Percentiles rank a stretch among this genome's conserved stretches.
Evolutionary conservation across 1,284 basidiomycete species (phyloP).

Genomic region (Cutaneotrichosporon dermatis): DNA sequence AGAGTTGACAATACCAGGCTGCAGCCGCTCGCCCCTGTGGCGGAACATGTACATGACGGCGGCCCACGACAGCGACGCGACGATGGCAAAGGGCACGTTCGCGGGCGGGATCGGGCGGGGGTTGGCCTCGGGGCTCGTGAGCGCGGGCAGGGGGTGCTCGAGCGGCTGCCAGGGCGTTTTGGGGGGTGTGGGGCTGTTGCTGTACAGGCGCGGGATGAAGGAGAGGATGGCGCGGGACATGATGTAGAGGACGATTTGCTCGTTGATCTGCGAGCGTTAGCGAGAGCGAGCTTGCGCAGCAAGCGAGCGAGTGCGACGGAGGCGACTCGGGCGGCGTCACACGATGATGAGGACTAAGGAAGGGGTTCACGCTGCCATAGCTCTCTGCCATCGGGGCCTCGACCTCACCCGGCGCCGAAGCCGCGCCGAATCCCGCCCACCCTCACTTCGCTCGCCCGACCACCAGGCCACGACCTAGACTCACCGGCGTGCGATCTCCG

Average conservation of each 20-base stretch:
- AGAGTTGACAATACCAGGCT: conserved; percentile 73
- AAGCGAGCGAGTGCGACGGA: no score
- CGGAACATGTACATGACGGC: conserved; percentile 96
- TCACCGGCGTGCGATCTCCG: conserved; percentile 77
- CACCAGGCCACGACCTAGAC: conserved; percentile 11
- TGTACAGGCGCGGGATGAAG: conserved; percentile 66
- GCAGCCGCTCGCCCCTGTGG: conserved; percentile 76
- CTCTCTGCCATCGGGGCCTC: no score
- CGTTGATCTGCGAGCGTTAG: conserved; percentile 62
- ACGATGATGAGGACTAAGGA: background rate
- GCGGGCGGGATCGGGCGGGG: conserved; percentile 72
- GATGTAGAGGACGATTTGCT: conserved; percentile 98
- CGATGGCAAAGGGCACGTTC: conserved; percentile 73
- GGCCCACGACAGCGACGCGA: conserved; percentile 90
- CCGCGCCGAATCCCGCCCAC: background rate
- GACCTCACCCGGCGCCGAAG: no score
- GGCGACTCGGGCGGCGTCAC: no score
- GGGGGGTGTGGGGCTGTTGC: conserved; percentile 39
- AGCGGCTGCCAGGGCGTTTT: conserved; percentile 35
- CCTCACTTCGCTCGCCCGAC: background rate
- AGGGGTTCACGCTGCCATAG: background rate
- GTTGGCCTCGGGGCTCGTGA: conserved; percentile 40
- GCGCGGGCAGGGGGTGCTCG: conserved; percentile 37
- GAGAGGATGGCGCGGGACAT: conserved; percentile 82
- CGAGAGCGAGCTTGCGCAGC: background rate